Evolutionary conservation across 306 rosid genomes (phyloP).

Genomic region (Ziziphus jujuba): DNA sequence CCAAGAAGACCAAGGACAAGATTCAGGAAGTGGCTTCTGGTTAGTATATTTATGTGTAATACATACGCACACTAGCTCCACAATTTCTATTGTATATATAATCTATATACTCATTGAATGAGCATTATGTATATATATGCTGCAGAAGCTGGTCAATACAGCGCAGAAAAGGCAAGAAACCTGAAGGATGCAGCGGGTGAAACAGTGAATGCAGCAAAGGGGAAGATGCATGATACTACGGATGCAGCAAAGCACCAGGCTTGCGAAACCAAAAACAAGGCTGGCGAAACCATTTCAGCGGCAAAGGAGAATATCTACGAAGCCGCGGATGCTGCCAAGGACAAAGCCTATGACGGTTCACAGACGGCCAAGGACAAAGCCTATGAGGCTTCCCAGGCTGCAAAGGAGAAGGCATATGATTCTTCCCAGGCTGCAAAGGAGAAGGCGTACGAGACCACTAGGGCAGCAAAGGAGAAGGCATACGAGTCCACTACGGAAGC

Average conservation of each 20-base stretch:
- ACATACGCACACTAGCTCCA: background rate
- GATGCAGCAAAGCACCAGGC: conserved; percentile 34
- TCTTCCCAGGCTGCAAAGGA: background rate
- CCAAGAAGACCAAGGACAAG: conserved; percentile 36
- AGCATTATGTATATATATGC: too few species aligned
- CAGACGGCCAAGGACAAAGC: background rate
- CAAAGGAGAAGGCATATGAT: background rate
- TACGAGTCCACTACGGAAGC: too few species aligned
- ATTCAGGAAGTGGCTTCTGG: conserved; percentile 50
- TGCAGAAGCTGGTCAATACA: conserved; percentile 50
- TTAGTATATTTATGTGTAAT: conserved; percentile 18
- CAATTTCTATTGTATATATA: background rate
- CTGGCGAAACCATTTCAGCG: background rate
- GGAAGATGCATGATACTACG: conserved; percentile 30
- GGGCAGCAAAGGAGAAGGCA: conserved; percentile 1
- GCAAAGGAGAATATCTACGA: conserved; percentile 18
- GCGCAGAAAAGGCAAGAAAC: conserved; percentile 43
- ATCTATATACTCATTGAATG: too few species aligned
- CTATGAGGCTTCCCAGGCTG: background rate
- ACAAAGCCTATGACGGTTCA: conserved; percentile 23
- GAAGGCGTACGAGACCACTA: background rate
- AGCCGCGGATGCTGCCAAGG: background rate
- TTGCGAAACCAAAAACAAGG: background rate
- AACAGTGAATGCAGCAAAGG: conserved; percentile 32
- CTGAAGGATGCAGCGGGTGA: conserved; percentile 23